Conservation (phyloP, 2,329 filamentous ascomycete genomes). For the Venturia pyrina region DNA sequence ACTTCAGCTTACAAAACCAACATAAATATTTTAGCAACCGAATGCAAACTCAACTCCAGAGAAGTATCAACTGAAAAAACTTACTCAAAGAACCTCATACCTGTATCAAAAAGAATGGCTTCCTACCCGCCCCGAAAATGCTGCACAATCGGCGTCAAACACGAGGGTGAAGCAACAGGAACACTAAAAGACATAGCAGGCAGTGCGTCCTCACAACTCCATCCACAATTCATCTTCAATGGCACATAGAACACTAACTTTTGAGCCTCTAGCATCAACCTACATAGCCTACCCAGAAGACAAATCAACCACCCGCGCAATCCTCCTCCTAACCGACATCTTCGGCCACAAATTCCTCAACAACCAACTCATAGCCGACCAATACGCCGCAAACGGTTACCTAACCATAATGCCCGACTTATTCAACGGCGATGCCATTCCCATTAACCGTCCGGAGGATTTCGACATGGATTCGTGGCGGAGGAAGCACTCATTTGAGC, state of each 20-base stretch:
- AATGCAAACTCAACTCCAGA: too few species aligned
- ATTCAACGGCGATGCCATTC: slow-evolving; percentile 25
- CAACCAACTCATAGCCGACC: slow-evolving; percentile 20
- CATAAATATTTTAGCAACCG: too few species aligned
- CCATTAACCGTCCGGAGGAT: background rate
- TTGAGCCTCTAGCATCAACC: background rate
- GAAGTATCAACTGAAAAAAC: too few species aligned
- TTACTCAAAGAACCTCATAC: too few species aligned
- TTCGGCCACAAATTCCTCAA: slow-evolving; percentile 18
- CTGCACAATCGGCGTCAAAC: slow-evolving; percentile 41
- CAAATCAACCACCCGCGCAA: slow-evolving; percentile 13
- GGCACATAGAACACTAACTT: background rate
- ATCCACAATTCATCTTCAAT: background rate
- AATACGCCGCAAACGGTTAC: slow-evolving; percentile 22
- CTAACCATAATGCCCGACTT: slow-evolving; percentile 24
- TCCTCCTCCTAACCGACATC: slow-evolving; percentile 25
- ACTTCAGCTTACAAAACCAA: background rate
- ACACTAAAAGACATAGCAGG: slow-evolving; percentile 37
- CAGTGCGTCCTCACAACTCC: slow-evolving; percentile 21
- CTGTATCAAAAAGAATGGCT: slow-evolving; percentile 29
- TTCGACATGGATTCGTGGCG: slow-evolving; percentile 36
- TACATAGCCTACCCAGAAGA: background rate
- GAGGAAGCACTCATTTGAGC: slow-evolving; percentile 32
- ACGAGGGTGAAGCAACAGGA: slow-evolving; percentile 39
- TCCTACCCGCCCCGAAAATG: slow-evolving; percentile 39